Base-by-base conservation (phyloP, 2,329 filamentous ascomycete species). In the Aspergillus novofumigatus region DNA sequence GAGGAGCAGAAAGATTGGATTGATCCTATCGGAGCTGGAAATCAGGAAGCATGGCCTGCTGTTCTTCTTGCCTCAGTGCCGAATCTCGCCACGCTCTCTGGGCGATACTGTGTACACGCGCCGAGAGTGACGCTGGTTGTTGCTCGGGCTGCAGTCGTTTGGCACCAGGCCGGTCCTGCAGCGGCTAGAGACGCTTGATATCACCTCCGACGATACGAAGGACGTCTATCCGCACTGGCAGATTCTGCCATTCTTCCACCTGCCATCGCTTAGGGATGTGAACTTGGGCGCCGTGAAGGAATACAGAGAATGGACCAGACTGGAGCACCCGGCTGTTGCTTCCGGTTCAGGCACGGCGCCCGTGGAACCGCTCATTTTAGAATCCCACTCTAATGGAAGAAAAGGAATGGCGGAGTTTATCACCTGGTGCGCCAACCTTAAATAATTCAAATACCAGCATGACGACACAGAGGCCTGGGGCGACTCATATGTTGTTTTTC, bases 361-460 rank as follows among this genome's bases (percentile, higher is more conserved):
- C n/a, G 41, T 44, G n/a, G 21, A 9, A 9, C 21, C 41, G 3
- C 41, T 44, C 8, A 2, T 4, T 6, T n/a, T 44, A n/a, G 41
- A 44, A 20, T 4, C 8, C 3, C 3, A 21, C 3, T 28, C 21
- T 8, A 42, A 58, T 25, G 56, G 41, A 2, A n/a, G 17, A 4
- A 41, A 53, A 1, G 59, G 59, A 14, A 57, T 65, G 54, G 29
- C 20, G 3, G 49, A 59, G 10, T 54, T 51, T 9, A 55, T 65
- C 35, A 56, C 44, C 1, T 49, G 58, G 0, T 65, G 63, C 21
- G 51, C 56, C 11, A 59, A 58, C 17, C 55, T 65, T 10, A 55
- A 62, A 10, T 10, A 23, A 10, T 62, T 65, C 29, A 48, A 53
- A 17, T 62, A 61, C 21, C 54, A 59, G 41, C 61, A 62, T 49